A percentile compares a stretch with the other conserved stretches of the same genome.
These are phyloP conservation scores for Quercus lobata DNA, from an alignment of 331 rosid genomes.

Conservation along the genomic window DNA sequence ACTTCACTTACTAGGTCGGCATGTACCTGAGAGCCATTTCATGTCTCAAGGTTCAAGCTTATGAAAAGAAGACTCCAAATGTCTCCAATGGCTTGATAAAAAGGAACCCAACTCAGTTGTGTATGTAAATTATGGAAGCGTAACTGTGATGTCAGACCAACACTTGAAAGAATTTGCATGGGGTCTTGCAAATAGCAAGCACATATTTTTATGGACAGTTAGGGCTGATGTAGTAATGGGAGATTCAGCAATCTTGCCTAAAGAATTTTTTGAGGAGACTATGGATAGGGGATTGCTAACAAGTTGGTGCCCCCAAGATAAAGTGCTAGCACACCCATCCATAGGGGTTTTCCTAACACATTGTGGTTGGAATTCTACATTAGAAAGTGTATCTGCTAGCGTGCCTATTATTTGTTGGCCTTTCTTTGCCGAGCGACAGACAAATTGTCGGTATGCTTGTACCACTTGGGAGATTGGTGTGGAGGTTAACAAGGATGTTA, in stretches of 20 bases:
- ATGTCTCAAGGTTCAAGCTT: slow-evolving; percentile 18
- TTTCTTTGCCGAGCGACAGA: slow-evolving; percentile 40
- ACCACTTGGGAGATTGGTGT: slow-evolving; percentile 39
- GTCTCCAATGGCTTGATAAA: slow-evolving; percentile 32
- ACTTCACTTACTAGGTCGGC: slow-evolving; percentile 14
- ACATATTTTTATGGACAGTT: slow-evolving; percentile 37
- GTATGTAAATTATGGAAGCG: slow-evolving; percentile 43
- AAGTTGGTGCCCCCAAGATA: slow-evolving; percentile 41
- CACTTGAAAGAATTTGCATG: slow-evolving; percentile 42
- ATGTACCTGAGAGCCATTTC: slow-evolving; percentile 10
- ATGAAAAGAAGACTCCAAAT: slow-evolving; percentile 37
- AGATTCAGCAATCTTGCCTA: slow-evolving; percentile 14
- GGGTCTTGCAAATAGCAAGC: slow-evolving; percentile 47
- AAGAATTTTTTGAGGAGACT: slow-evolving; percentile 34
- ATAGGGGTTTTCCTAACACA: slow-evolving; percentile 45
- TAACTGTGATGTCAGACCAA: slow-evolving; percentile 31
- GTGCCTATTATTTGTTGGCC: slow-evolving; percentile 55
- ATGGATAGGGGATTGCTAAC: slow-evolving; percentile 37
- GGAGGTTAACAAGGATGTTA: slow-evolving; percentile 34
- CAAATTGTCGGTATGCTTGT: slow-evolving; percentile 40
- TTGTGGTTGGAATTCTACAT: slow-evolving; percentile 50
- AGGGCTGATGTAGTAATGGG: slow-evolving; percentile 40
- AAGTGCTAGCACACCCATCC: slow-evolving; percentile 49
- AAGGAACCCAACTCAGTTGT: slow-evolving; percentile 29
- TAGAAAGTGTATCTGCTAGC: slow-evolving; percentile 34